phyloP scores from a whole-genome alignment of 1,139 yeast genomes.

The Wickerhamomyces sp. region DNA sequence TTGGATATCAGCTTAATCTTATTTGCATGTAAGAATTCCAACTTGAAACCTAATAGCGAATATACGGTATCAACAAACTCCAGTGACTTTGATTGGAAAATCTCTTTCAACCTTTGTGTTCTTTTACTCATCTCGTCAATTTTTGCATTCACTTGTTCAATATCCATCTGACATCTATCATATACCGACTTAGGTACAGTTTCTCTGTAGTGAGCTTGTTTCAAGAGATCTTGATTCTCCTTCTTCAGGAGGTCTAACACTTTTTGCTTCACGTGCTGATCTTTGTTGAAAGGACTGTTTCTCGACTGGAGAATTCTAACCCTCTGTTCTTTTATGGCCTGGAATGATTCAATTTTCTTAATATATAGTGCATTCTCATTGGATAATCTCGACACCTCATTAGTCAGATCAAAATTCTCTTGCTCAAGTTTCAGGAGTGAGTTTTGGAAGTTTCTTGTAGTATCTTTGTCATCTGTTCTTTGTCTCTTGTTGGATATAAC shows the following conservation, averaged over 20 bases:
- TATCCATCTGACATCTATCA: constrained; percentile 58
- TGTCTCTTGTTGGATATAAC: constrained; percentile 26
- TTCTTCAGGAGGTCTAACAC: constrained; percentile 45
- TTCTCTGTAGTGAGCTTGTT: constrained; percentile 19
- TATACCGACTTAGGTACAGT: constrained; percentile 59
- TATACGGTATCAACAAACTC: constrained; percentile 70
- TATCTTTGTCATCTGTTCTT: constrained; percentile 25
- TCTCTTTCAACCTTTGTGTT: constrained; percentile 53
- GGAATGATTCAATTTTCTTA: constrained; percentile 31
- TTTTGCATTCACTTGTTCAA: constrained; percentile 41
- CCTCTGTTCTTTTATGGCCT: constrained; percentile 33
- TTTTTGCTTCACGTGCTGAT: constrained; percentile 57
- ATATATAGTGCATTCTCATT: constrained; percentile 32
- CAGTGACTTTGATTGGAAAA: constrained; percentile 64
- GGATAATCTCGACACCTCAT: constrained; percentile 35
- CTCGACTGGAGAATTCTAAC: constrained; percentile 57
- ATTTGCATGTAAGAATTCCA: constrained; percentile 65
- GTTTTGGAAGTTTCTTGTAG: constrained; percentile 33
- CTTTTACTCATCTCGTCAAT: constrained; percentile 53
- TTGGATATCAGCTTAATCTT: constrained; percentile 66
- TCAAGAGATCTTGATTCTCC: constrained; percentile 58
- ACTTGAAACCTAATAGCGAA: constrained; percentile 64
- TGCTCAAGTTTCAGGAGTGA: constrained; percentile 31
- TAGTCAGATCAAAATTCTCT: constrained; percentile 37
- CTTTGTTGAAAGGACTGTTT: constrained; percentile 61